These are phyloP conservation scores for Phytophthora constricta DNA, from an alignment of 352 stramenopile species.

Conservation along the genomic window DNA sequence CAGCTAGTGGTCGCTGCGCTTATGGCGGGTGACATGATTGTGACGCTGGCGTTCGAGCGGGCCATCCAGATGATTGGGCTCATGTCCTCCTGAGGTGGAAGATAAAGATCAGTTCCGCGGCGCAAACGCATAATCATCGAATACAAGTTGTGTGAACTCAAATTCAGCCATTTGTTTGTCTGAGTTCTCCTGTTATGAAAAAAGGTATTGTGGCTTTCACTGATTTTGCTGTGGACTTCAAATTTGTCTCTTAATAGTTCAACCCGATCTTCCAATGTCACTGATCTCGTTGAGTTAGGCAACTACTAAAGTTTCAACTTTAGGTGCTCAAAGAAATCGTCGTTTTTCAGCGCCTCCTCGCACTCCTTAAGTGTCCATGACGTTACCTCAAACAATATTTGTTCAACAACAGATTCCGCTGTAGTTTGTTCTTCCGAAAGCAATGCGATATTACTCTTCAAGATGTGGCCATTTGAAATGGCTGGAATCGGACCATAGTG, in stretches of 20 bases:
- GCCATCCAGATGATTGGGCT: slow-evolving; percentile 41
- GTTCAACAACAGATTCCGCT: background rate
- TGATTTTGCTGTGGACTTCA: too few relatives aligned
- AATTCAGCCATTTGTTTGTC: too few relatives aligned
- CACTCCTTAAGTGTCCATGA: background rate
- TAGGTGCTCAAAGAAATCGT: background rate
- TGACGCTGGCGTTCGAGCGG: slow-evolving; percentile 58
- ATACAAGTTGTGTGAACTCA: too few relatives aligned
- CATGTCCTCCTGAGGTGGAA: slow-evolving; percentile 21
- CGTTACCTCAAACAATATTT: background rate
- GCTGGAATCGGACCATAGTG: too few relatives aligned
- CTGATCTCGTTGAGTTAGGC: too few relatives aligned
- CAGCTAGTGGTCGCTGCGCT: slow-evolving; percentile 51
- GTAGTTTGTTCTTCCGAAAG: background rate
- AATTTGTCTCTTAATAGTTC: too few relatives aligned
- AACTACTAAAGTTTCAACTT: too few relatives aligned
- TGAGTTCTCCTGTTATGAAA: too few relatives aligned
- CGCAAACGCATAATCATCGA: too few relatives aligned
- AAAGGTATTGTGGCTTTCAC: too few relatives aligned
- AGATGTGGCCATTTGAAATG: background rate
- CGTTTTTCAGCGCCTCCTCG: background rate
- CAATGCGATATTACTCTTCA: background rate
- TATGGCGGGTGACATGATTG: slow-evolving; percentile 61
- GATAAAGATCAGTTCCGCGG: too few relatives aligned
- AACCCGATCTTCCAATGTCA: too few relatives aligned